Evolutionary conservation across 495 filamentous ascomycete genomes (phyloP).

Genomic region (Aspergillus mulundensis): DNA sequence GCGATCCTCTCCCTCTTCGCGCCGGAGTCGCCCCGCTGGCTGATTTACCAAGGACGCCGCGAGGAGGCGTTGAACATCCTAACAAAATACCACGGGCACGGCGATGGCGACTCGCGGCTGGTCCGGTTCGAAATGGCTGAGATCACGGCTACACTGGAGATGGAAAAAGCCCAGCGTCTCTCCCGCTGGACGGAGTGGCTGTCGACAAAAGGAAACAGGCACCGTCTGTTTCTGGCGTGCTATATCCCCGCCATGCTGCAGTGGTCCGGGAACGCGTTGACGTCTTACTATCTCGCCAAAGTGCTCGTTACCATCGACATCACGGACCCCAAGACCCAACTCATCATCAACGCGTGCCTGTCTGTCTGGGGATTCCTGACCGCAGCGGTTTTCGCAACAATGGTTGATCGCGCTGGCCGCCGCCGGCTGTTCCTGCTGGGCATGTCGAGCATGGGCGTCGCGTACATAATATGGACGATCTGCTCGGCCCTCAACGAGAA

Average conservation of each 20-base stretch:
- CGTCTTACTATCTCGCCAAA: conserved; percentile 10
- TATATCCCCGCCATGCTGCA: conserved; percentile 11
- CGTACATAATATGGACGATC: conserved; percentile 9
- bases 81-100: conserved; percentile 5
- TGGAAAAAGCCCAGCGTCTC: conserved; percentile 4
- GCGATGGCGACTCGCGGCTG: not conserved
- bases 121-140: conserved; percentile 13
- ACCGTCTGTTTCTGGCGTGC: conserved; percentile 5
- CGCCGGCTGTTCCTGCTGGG: conserved; percentile 1
- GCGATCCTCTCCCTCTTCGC: conserved; percentile 39
- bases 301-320: conserved; percentile 7
- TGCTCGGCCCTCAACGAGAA: conserved; percentile 7
- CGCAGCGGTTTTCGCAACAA: not conserved
- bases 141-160: conserved; percentile 7
- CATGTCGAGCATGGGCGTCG: conserved; percentile 1
- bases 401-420: conserved; percentile 4
- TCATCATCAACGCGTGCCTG: conserved; percentile 10
- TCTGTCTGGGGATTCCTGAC: conserved; percentile 6
- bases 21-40: conserved; percentile 45
- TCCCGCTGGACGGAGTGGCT: conserved; percentile 5
- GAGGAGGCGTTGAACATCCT: not conserved
- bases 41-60: conserved; percentile 11
- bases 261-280: conserved; percentile 8
- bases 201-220: not conserved
- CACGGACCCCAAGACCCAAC: conserved; percentile 4